phyloP scores from a whole-genome alignment of 257 asterid species.

The Lithospermum erythrorhizon region DNA sequence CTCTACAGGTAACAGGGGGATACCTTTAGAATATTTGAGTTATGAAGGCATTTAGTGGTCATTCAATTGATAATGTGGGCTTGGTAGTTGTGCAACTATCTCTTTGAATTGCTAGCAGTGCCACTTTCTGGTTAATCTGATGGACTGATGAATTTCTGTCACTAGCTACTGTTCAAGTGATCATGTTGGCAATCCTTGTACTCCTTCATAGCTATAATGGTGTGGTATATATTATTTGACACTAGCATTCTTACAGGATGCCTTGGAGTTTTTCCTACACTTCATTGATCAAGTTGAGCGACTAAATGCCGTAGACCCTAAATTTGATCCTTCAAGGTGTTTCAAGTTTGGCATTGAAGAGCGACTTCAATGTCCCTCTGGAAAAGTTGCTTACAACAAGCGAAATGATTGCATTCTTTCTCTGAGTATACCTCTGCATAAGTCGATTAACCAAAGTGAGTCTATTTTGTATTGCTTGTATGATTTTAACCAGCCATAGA shows the following conservation, averaged over 20 bases:
- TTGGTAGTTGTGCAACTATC: too few relatives aligned
- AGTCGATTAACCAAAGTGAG: conserved; percentile 85
- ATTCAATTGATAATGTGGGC: too few relatives aligned
- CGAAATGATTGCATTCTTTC: conserved; percentile 77
- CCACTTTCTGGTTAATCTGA: too few relatives aligned
- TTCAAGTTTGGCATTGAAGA: conserved; percentile 97
- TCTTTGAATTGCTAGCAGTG: too few relatives aligned
- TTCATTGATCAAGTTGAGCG: conserved; percentile 91
- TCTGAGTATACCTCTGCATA: conserved; percentile 75
- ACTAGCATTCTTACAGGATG: conserved; percentile 47
- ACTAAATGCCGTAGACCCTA: conserved; percentile 45
- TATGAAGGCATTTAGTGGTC: too few relatives aligned
- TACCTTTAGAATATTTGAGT: too few relatives aligned
- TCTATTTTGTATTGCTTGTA: conserved; percentile 2
- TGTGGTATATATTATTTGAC: conserved; percentile 14
- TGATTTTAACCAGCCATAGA: not conserved
- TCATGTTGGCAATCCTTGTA: not conserved
- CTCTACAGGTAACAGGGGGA: too few relatives aligned
- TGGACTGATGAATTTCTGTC: too few relatives aligned
- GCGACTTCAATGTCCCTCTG: conserved; percentile 74
- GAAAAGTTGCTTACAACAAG: conserved; percentile 81
- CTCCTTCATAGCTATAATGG: not conserved
- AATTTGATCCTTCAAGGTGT: conserved; percentile 74
- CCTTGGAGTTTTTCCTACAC: conserved; percentile 93
- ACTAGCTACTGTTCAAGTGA: too few relatives aligned